phyloP scores from a whole-genome alignment of 306 rosid genomes.

The Fragaria vesca region DNA sequence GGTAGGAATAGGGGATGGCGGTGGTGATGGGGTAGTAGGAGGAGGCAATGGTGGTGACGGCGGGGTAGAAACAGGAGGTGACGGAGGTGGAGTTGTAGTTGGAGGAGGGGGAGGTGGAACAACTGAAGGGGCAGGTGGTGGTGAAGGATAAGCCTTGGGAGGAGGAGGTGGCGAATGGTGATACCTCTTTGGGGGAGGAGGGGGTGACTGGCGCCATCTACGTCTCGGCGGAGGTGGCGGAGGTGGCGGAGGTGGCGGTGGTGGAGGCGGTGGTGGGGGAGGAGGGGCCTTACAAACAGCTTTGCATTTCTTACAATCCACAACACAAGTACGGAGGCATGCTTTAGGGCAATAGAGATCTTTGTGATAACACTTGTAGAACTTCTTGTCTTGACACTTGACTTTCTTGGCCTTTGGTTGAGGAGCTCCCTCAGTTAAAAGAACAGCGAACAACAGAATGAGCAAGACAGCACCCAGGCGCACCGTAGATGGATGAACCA shows the following conservation, averaged over 20 bases:
- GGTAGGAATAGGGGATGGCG: neutral
- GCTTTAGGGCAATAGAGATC: conserved; percentile 24
- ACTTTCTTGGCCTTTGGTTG: conserved; percentile 36
- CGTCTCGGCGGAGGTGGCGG: conserved; percentile 32
- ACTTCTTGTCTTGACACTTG: conserved; percentile 38
- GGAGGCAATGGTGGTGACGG: neutral
- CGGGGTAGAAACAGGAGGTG: conserved; percentile 4
- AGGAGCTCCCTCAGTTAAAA: conserved; percentile 24
- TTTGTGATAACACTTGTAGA: conserved; percentile 29
- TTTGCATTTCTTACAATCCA: conserved; percentile 32
- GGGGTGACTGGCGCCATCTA: neutral
- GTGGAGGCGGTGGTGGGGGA: conserved; percentile 15
- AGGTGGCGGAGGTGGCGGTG: conserved; percentile 9
- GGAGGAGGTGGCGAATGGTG: conserved; percentile 5
- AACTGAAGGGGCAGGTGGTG: conserved; percentile 22
- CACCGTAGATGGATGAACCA: conserved; percentile 6
- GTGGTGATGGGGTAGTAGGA: neutral
- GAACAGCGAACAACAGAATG: conserved; percentile 15
- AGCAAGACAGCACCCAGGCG: conserved; percentile 12
- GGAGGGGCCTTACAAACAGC: conserved; percentile 25
- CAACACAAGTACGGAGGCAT: conserved; percentile 35
- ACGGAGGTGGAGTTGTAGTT: conserved; percentile 10
- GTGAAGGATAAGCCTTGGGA: neutral
- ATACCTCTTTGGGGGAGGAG: conserved; percentile 19
- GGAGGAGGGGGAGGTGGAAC: conserved; percentile 9